Conservation (phyloP, 2,329 filamentous ascomycete genomes). For the Erysiphe pisi region DNA sequence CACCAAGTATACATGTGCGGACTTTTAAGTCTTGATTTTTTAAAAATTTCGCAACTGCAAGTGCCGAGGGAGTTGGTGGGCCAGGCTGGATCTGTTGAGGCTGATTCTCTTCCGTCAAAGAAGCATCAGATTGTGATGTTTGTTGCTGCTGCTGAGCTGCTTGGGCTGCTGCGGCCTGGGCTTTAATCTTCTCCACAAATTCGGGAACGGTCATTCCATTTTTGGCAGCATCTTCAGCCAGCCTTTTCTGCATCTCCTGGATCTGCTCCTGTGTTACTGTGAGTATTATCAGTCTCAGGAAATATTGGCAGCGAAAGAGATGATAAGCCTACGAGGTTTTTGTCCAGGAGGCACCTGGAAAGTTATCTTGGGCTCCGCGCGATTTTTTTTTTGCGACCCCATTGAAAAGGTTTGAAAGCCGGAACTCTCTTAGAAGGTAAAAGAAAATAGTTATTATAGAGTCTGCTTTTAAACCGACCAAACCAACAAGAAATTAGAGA, state of each 20-base stretch:
- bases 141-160: constrained; percentile 42
- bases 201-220: constrained; percentile 74
- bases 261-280: constrained; percentile 60
- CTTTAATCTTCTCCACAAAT: constrained; percentile 62
- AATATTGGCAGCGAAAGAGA: not conserved
- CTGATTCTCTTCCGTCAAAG: constrained; percentile 43
- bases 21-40: constrained; percentile 74
- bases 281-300: not conserved
- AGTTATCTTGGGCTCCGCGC: not conserved
- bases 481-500: too few species aligned
- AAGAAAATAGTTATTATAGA: too few species aligned
- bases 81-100: constrained; percentile 61
- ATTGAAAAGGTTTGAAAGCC: not conserved
- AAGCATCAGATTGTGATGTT: constrained; percentile 40
- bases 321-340: not conserved
- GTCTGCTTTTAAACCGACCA: too few species aligned
- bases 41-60: constrained; percentile 83
- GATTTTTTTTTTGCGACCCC: constrained; percentile 4
- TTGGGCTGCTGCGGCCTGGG: constrained; percentile 41
- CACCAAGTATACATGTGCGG: constrained; percentile 84
- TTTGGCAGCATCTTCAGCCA: constrained; percentile 72
- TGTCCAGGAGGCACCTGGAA: constrained; percentile 17
- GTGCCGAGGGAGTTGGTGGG: constrained; percentile 75
- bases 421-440: too few species aligned
- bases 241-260: constrained; percentile 67